Evolutionary conservation across 371 early-diverging fungal genomes (phyloP).

Genomic region (Circinella umbellata): DNA sequence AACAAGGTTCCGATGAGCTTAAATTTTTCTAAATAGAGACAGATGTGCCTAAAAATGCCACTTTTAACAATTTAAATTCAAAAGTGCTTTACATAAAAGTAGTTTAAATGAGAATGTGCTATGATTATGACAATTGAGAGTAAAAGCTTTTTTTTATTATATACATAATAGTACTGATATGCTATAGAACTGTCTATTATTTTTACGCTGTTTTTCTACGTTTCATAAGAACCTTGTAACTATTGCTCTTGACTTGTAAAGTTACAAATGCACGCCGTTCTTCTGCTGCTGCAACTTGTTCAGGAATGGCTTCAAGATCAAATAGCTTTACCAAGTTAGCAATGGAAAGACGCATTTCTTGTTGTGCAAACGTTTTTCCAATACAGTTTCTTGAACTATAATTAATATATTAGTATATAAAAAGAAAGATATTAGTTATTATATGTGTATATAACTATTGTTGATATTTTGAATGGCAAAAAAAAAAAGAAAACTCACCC

Average conservation of each 20-base stretch:
- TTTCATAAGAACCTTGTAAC: slow-evolving; percentile 29
- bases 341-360: slow-evolving; percentile 51
- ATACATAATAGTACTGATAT: too few relatives aligned
- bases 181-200: not conserved
- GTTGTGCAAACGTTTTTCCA: slow-evolving; percentile 55
- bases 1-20: too few relatives aligned
- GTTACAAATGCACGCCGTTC: slow-evolving; percentile 35
- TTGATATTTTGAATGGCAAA: too few relatives aligned
- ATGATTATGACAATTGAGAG: too few relatives aligned
- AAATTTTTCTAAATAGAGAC: too few relatives aligned
- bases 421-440: not conserved
- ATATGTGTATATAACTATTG: not conserved
- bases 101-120: too few relatives aligned
- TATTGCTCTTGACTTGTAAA: slow-evolving; percentile 25
- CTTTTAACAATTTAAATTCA: too few relatives aligned
- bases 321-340: slow-evolving; percentile 36
- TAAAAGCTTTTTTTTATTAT: too few relatives aligned
- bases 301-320: slow-evolving; percentile 29
- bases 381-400: slow-evolving; percentile 50
- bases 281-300: slow-evolving; percentile 27
- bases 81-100: too few relatives aligned
- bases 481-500: not conserved
- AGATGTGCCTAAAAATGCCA: too few relatives aligned
- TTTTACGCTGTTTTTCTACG: slow-evolving; percentile 3
- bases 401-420: slow-evolving; percentile 13